Base-by-base conservation (phyloP, 2,329 filamentous ascomycete genomes). In the Camptophora hylomeconis region DNA sequence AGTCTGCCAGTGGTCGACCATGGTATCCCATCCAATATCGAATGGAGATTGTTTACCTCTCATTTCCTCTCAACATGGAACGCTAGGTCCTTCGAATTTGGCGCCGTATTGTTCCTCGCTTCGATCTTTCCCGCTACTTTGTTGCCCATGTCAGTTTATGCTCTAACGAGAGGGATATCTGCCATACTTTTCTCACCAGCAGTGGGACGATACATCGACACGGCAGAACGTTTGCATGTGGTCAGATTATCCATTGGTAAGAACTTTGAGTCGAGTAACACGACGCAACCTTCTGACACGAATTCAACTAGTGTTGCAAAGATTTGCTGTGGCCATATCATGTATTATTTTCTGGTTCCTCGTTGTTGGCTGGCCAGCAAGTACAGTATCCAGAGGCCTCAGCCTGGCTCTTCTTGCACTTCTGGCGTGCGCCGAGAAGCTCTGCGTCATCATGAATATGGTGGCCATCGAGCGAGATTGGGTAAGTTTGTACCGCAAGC, bases 391-490 rank as follows among this genome's bases (percentile, higher is more conserved):
- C 5, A 9, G 42, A 2, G 28, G 24, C 5, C 28, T 26, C 7
- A 17, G 51, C 0, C 32, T 32, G 7, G 19, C 27, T 61, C 2
- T 47, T 61, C 34, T 39, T n/a, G 59, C 66, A 0, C 11, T 69
- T 0, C 52, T 81, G 24, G 74, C 75, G 1, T 79, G 76, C 32
- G 44, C 75, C 2, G 80, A 84, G 51, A 84, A 83, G 47, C 50
- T 81, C 6, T 63, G 60, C 9, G 63, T 72, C 2, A 61, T 75
- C 5, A 62, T 72, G 48, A 83, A 82, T 46, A 60, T 69, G 1
- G 67, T 83, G 1, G 61, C 78, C 0, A 64, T 84, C 0, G 79
- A 83, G 48, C 60, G 72, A 43, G 79, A 84, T 42, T 82, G 78
- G 77, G 53, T 59, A 3, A 9, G 13, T 15, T 24, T 24, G 22